A percentile compares a stretch with the other conserved stretches of the same genome.
phyloP scores from a whole-genome alignment of 768 basidiomycete species.

The Mycena leptocephala region DNA sequence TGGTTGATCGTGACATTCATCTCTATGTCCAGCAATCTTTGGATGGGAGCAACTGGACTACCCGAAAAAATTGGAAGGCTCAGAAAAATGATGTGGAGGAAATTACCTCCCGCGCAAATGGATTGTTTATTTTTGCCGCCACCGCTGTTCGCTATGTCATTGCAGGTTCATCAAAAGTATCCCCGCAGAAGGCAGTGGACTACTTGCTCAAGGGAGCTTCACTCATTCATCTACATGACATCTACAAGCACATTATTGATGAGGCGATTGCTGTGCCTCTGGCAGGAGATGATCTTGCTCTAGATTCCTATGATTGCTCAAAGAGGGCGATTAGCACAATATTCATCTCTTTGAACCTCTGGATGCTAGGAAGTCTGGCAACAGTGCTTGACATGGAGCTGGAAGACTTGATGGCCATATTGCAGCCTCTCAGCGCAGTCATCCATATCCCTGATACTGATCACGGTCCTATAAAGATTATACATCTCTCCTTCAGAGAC shows the following conservation, averaged over 20 bases:
- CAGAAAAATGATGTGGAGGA: neutral
- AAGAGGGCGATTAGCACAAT: neutral
- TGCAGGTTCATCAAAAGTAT: neutral
- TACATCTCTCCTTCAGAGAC: slow-evolving; percentile 20
- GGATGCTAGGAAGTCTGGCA: neutral
- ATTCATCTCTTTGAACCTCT: neutral
- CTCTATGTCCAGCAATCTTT: neutral
- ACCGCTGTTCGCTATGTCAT: slow-evolving; percentile 5
- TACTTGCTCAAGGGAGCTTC: neutral
- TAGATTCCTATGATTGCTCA: neutral
- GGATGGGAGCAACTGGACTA: slow-evolving; percentile 2
- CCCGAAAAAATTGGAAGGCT: neutral
- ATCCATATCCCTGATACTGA: neutral
- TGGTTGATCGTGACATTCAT: neutral
- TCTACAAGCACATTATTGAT: neutral
- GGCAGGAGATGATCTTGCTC: neutral
- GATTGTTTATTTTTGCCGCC: neutral
- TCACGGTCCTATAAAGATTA: neutral
- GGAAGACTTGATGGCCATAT: neutral
- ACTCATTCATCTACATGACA: neutral
- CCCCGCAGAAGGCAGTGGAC: neutral
- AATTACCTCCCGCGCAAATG: neutral
- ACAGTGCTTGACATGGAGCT: neutral
- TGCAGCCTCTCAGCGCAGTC: slow-evolving; percentile 1
- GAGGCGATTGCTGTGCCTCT: neutral